Base-by-base conservation (phyloP, 1,284 basidiomycete species). In the Ceratobasidium sp. region DNA sequence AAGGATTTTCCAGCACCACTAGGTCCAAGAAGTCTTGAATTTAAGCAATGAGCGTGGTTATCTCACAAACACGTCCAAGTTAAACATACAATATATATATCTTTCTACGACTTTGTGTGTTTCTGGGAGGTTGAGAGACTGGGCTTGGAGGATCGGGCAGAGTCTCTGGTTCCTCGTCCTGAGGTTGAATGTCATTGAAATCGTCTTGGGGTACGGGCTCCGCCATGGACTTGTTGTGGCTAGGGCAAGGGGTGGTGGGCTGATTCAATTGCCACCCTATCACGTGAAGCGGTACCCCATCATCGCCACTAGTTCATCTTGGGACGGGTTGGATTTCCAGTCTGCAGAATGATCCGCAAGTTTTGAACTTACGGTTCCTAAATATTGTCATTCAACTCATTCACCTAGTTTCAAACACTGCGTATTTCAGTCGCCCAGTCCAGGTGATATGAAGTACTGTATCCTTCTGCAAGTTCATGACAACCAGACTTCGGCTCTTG, bases 1-100 rank as follows among this genome's bases (percentile, higher is more conserved):
- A 35, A 50, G 30, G 73, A 57, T 50, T 76, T 76, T 20, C 73
- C 73, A 1, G 50, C 54, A 18, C 73, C 73, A 46, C 52, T 65
- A 23, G 73, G 64, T 23, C 73, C 73, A 7, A 76, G 46, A 23
- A 76, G 18, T 7, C 73, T 76, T 0, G 30, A 23, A 41, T 1
- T 30, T 30, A 59, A 4, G 6, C 23, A 52, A 35, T 57, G 14
- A 59, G 38, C 3, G 27, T 59, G n/a, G 59, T 55, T 55, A 41
- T 27, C 54, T 8, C 50, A 69, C 35, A 46, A 5, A 44, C 12
- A 30, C 27, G 23, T 5, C 20, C 20, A 68, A 54, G 33, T 20
- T 30, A 3, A n/a, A 64, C 60, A 20, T 38, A 64, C 60, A 41
- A n/a, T 7, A 64, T 44, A 38, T 64, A 41, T 8, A 44, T 20